These are phyloP conservation scores for Cordyceps cateniannulata DNA, from an alignment of 2,329 filamentous ascomycete genomes.

Conservation along the genomic window DNA sequence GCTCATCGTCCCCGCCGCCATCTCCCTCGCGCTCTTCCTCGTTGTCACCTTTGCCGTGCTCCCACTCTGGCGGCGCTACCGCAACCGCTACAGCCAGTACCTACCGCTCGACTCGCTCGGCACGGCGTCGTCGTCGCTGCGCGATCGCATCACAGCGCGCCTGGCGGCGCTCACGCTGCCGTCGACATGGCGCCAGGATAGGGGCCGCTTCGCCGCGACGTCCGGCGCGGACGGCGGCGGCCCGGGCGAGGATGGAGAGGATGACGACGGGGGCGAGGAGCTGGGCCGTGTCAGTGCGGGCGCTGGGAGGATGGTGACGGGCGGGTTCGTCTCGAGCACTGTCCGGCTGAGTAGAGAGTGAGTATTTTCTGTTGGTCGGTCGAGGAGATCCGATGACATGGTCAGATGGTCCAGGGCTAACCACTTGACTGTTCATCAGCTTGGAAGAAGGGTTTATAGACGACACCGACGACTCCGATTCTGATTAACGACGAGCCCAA, in stretches of 20 bases:
- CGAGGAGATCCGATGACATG: background rate
- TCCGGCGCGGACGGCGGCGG: slow-evolving; percentile 41
- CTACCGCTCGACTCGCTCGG: slow-evolving; percentile 58
- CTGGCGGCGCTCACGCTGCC: slow-evolving; percentile 29
- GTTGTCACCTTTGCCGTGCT: slow-evolving; percentile 57
- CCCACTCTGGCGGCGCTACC: slow-evolving; percentile 64
- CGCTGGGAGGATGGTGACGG: slow-evolving; percentile 34
- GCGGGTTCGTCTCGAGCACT: slow-evolving; percentile 23
- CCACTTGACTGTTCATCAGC: slow-evolving; percentile 15
- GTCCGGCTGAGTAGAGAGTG: slow-evolving; percentile 69
- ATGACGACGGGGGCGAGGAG: slow-evolving; percentile 45
- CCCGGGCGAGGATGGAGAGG: slow-evolving; percentile 46
- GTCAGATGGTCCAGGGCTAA: background rate
- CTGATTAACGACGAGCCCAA: background rate
- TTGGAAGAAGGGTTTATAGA: slow-evolving; percentile 39
- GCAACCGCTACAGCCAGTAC: slow-evolving; percentile 66
- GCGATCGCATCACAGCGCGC: slow-evolving; percentile 38
- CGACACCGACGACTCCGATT: slow-evolving; percentile 31
- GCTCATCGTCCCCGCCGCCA: slow-evolving; percentile 61
- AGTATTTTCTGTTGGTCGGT: slow-evolving; percentile 22
- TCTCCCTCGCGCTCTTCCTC: slow-evolving; percentile 64
- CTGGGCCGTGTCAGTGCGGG: slow-evolving; percentile 32
- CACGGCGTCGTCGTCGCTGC: slow-evolving; percentile 50
- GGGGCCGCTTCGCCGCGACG: slow-evolving; percentile 33
- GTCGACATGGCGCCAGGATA: slow-evolving; percentile 42